Base-by-base conservation (phyloP, 2,329 filamentous ascomycete species). In the Bimuria novae-zelandiae region DNA sequence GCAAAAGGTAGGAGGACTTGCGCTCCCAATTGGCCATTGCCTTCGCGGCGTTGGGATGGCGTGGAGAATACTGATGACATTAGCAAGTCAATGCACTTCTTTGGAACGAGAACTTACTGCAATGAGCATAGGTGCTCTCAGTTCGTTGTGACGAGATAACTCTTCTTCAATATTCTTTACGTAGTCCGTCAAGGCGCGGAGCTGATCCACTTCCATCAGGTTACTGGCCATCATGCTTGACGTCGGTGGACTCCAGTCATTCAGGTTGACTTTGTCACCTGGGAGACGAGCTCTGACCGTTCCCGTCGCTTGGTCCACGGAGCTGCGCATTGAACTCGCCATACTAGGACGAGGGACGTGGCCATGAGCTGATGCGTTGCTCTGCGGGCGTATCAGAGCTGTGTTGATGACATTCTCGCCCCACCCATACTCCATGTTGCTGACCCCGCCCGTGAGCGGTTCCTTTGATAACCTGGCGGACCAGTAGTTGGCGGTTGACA, bases 401-500 rank as follows among this genome's bases (percentile, higher is more conserved):
- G 75, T 65, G 59, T 85, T 85, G 65, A 97, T 86, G 55, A 97
- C 86, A 17, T 82, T 80, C 35, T 96, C 91, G 62, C 91, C 90
- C 94, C 94, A 99, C 48, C 94, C 94, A 68, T 97, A 97, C 73
- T 99, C 94, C 62, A 97, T 89, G 72, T 97, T 99, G 75, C 90
- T 96, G 63, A 99, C 89, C 51, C 92, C 93, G 52, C 94, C 94
- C 29, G 93, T 84, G 27, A 99, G 79, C 2, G 94, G 94, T 69
- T 97, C 92, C 57, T 96, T 97, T 67, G 92, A 96, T 27, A 97
- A 81, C 46, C 94, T 85, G 2, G 94, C 93, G 68, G 91, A 94
- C 94, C 94, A 99, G 76, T 97, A 99, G 75, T 99, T 99, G 65
- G 90, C 91, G 1, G 92, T 95, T 16, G 85, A 88, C 47, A 97